Base-by-base conservation (phyloP, 139 green algal genomes). In the Chlorella ohadii region DNA sequence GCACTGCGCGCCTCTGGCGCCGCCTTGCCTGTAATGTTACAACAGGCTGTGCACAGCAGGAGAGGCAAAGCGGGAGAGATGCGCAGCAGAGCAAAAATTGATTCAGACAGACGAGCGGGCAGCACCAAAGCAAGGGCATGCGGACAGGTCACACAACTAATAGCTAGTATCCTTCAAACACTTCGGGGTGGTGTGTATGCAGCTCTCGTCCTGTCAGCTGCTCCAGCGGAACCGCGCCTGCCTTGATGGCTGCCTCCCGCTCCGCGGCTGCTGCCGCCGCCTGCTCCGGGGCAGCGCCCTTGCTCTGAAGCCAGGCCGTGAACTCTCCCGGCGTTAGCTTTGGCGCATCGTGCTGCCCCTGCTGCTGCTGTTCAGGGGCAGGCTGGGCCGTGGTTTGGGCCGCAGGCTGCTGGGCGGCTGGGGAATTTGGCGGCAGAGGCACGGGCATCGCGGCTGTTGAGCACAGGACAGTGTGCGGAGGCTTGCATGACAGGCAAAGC, bases 161-260 rank as follows among this genome's bases (percentile, higher is more conserved):
- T 33, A 17, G 23, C 34, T 36, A 82, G 47, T 79, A 68, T 28
- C 81, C 81, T 1, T 86, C 72, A 61, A 86, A 86, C 25, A 86
- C n/a, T 33, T 86, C 68, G 3, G 81, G 81, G 4, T 81, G 47
- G 59, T 86, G 72, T 28, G 63, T 38, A 55, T 61, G 28, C 31
- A 86, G 70, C 81, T 86, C 81, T 23, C 55, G 47, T 0, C 81
- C 81, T 3, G 68, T 86, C 31, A 86, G 47, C 41, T 86, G 20
- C 7, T 86, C 81, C 27, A 57, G 22, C 4, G 81, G 81, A 5
- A 86, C 57, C 31, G 5, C 3, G 0, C 81, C 81, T 3, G 81
- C 47, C 47, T 66, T 33, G n/a, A 86, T 77, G n/a, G 51, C 81
- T 23, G 39, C 70, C 22, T 68, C 28, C 1, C 81, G 59, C 5